A percentile compares a stretch with the other conserved stretches of the same genome.
Evolutionary conservation across 305 asterid genomes (phyloP).

Genomic region (Solanum hybrid): DNA sequence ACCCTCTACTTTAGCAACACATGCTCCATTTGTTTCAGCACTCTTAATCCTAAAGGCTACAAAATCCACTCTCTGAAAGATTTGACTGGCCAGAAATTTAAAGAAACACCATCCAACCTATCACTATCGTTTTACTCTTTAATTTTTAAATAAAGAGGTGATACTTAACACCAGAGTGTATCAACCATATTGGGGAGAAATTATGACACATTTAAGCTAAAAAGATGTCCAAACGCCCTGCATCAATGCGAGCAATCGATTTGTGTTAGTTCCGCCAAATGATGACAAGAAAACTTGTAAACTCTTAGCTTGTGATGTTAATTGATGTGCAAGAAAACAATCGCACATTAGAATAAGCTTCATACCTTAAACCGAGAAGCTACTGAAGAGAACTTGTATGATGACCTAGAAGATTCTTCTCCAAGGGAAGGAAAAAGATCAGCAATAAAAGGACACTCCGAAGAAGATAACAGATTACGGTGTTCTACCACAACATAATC

Average conservation of each 20-base stretch:
- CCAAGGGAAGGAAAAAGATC: slow-evolving; percentile 82
- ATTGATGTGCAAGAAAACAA: not conserved
- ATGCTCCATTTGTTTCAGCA: not conserved
- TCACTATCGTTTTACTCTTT: not conserved
- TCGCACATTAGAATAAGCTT: not conserved
- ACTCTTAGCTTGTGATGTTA: not conserved
- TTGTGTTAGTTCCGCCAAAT: not conserved
- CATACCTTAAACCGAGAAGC: slow-evolving; percentile 93
- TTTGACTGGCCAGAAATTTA: not conserved
- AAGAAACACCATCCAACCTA: not conserved
- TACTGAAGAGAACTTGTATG: slow-evolving; percentile 94
- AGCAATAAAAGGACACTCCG: slow-evolving; percentile 69
- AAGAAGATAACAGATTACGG: slow-evolving; percentile 78
- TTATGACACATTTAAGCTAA: not conserved
- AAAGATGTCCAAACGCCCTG: not conserved
- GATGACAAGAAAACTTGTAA: not conserved
- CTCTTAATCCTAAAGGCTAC: not conserved
- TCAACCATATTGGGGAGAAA: not conserved
- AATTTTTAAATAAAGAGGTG: not conserved
- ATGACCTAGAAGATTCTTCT: slow-evolving; percentile 88
- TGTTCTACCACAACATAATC: slow-evolving; percentile 98
- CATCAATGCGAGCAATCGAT: not conserved
- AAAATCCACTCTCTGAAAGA: not conserved
- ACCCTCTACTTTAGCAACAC: not conserved
- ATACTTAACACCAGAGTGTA: not conserved